Evolutionary conservation across 2,329 filamentous ascomycete genomes (phyloP).

Genomic region (Colletotrichum musicola): DNA sequence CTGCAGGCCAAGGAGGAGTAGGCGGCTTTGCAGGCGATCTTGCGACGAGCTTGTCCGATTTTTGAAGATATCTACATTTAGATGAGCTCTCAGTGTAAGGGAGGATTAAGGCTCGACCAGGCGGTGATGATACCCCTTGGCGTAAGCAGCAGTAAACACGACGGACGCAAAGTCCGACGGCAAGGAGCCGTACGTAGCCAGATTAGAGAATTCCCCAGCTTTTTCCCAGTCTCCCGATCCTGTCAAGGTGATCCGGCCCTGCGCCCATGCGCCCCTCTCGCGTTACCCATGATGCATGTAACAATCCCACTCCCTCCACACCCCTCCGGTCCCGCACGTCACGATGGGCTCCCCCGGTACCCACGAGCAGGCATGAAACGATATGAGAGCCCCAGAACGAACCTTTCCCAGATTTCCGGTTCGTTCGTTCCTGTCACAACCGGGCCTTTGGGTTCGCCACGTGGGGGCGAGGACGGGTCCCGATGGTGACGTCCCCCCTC

Average conservation of each 20-base stretch:
- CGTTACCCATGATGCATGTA: neutral
- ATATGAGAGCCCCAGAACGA: neutral
- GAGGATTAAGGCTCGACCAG: too few species aligned
- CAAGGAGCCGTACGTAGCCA: too few species aligned
- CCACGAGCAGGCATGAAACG: neutral
- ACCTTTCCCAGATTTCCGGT: slow-evolving; percentile 5
- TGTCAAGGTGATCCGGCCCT: neutral
- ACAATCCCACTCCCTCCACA: neutral
- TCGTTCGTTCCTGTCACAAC: neutral
- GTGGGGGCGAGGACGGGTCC: slow-evolving; percentile 28
- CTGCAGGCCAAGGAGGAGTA: slow-evolving; percentile 49
- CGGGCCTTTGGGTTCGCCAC: slow-evolving; percentile 9
- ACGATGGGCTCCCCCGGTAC: neutral
- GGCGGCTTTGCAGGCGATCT: neutral
- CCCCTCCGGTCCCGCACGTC: slow-evolving; percentile 1
- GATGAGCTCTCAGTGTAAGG: too few species aligned
- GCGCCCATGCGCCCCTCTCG: too few species aligned
- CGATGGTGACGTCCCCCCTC: neutral
- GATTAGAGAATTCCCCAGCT: too few species aligned
- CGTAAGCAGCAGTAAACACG: too few species aligned
- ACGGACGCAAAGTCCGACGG: too few species aligned
- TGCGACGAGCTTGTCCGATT: neutral
- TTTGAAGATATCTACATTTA: neutral
- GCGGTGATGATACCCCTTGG: too few species aligned
- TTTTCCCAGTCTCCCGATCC: neutral